Evolutionary conservation across 371 early-diverging fungal species (phyloP), one percentile per base, ranked within the genome.

Genomic region (Actinomortierella wolfii): DNA sequence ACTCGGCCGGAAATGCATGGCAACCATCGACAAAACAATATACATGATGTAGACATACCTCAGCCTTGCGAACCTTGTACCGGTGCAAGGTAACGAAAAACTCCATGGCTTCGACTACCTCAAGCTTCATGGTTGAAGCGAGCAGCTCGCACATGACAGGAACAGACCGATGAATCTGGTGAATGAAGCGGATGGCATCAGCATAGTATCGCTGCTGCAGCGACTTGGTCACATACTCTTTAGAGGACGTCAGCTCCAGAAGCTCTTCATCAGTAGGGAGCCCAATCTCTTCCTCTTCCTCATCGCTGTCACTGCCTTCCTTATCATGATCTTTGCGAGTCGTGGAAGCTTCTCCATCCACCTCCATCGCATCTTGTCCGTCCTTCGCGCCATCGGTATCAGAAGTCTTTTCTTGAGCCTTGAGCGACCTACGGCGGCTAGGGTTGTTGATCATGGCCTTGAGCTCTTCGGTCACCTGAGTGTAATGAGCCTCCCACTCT

Each of bases 41-140:
- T n/a, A n/a, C n/a, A n/a, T n/a, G n/a, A n/a, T n/a, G n/a, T n/a
- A n/a, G n/a, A 56, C 83, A 74, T 81, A 89, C 90, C 43, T 78
- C 67, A 9, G 96, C 93, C 1, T 79, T 80, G 25, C 91, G 92
- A 66, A 98, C 82, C 57, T 92, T 90, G 69, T 89, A 96, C 21
- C 86, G 82, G 68, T 92, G 84, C 1, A 94, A 90, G 2, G 82
- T 81, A 0, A 94, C 95, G 57, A 97, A 89, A 59, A 97, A 97
- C 49, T 93, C 91, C 92, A 98, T 98, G 1, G 92, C 88, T 57
- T 96, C 97, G 55, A 96, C 76, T 1, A 97, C 96, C 66, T 98
- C 99, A 11, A 89, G 78, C 66, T 97, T 97, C 45, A 82, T 86
- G 45, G 91, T 95, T 1, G 96, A 95, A 2, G 89, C 90, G 23